Evolutionary conservation across 169 alveolate genomes (phyloP).

Genomic region (Plasmodium gonderi): DNA sequence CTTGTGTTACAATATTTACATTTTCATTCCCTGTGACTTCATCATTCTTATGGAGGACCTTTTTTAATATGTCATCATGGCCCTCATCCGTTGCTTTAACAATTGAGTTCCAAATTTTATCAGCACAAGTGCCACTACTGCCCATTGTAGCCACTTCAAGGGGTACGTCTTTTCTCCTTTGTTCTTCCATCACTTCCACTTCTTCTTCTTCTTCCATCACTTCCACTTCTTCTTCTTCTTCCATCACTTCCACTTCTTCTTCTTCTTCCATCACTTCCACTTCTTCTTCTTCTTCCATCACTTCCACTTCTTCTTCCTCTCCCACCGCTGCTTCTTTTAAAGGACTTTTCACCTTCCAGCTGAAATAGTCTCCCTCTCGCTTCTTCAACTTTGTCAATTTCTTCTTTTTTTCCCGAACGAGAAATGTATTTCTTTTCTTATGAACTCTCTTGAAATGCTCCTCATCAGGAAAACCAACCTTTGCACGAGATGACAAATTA

Average conservation of each 20-base stretch:
- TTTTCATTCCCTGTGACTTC: too few species aligned
- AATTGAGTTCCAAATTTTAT: too few species aligned
- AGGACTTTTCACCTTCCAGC: too few species aligned
- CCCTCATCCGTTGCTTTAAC: too few species aligned
- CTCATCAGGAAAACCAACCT: background rate
- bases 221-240: background rate
- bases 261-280: too few species aligned
- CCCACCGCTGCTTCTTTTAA: too few species aligned
- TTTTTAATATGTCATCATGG: too few species aligned
- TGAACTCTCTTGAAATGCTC: background rate
- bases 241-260: background rate
- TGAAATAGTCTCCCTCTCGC: too few species aligned
- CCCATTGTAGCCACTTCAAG: background rate
- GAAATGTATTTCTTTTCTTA: background rate
- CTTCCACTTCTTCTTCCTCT: too few species aligned
- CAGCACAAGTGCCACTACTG: too few species aligned
- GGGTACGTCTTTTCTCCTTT: background rate
- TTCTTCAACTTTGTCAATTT: background rate
- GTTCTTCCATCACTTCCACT: background rate
- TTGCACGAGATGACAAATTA: background rate
- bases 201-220: background rate
- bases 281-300: too few species aligned
- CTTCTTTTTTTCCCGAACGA: background rate
- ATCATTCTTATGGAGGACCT: too few species aligned
- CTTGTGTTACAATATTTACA: background rate